Conservation (phyloP, 805 yeast species). For the Candida pseudofarinosa region DNA sequence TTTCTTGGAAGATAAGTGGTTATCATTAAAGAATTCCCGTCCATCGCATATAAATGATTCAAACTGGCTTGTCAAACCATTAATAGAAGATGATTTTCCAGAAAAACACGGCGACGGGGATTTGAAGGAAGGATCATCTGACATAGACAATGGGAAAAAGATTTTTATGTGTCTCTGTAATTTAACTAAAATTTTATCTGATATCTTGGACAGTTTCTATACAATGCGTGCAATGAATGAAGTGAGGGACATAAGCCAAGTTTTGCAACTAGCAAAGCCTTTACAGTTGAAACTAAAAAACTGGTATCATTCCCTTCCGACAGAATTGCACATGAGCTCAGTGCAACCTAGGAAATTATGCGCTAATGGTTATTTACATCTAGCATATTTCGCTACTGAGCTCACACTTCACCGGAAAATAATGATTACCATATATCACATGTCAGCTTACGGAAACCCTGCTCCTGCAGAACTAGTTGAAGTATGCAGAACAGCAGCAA, state of each 20-base stretch:
- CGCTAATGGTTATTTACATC: conserved; percentile 72
- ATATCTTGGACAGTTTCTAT: conserved; percentile 67
- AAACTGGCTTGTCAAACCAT: conserved; percentile 75
- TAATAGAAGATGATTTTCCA: conserved; percentile 76
- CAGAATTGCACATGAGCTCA: conserved; percentile 57
- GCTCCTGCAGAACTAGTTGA: conserved; percentile 34
- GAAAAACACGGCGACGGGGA: conserved; percentile 57
- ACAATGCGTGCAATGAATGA: conserved; percentile 62
- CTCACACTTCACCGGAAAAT: conserved; percentile 80
- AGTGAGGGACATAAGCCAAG: conserved; percentile 57
- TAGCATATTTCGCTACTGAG: conserved; percentile 88
- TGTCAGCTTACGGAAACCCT: conserved; percentile 24
- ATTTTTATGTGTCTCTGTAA: conserved; percentile 67
- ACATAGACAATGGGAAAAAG: conserved; percentile 65
- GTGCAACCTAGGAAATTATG: conserved; percentile 59
- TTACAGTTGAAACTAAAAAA: conserved; percentile 64
- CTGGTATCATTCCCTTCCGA: conserved; percentile 75
- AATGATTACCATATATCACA: conserved; percentile 48
- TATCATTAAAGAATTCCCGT: conserved; percentile 71
- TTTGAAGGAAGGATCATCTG: conserved; percentile 56
- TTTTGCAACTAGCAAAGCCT: conserved; percentile 76
- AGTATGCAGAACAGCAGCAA: conserved; percentile 84
- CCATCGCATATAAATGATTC: conserved; percentile 74
- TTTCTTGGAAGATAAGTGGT: conserved; percentile 89
- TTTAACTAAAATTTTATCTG: conserved; percentile 63